phyloP scores from a whole-genome alignment of 257 asterid species.

The Jacaranda copaia region DNA sequence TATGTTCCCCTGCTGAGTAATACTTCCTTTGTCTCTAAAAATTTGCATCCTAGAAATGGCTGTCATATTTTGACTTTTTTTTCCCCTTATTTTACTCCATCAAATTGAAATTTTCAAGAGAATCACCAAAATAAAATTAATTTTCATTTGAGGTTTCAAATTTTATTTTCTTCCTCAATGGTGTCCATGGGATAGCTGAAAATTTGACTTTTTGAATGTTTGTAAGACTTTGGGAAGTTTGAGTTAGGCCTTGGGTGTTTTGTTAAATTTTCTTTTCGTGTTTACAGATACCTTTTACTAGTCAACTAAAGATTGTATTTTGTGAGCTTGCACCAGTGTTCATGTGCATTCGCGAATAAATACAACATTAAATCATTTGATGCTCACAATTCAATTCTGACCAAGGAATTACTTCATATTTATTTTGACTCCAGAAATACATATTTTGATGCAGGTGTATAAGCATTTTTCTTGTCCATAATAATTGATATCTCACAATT shows the following conservation, averaged over 20 bases:
- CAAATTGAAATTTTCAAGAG: too few species aligned
- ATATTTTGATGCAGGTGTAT: background rate
- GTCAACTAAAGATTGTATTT: background rate
- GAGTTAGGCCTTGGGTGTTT: background rate
- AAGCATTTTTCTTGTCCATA: background rate
- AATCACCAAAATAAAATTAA: too few species aligned
- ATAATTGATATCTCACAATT: background rate
- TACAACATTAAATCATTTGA: background rate
- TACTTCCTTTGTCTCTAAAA: background rate
- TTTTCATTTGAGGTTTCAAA: too few species aligned
- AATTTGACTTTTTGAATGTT: conserved; percentile 1
- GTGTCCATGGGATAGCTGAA: background rate
- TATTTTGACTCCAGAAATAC: background rate
- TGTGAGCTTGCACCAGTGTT: background rate
- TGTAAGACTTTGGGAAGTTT: background rate
- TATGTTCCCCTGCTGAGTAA: background rate
- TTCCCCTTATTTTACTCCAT: too few species aligned
- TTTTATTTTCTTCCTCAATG: background rate
- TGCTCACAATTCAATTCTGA: background rate
- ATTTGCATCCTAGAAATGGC: background rate
- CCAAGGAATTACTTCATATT: conserved; percentile 13
- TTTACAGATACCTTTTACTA: background rate
- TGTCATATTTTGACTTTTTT: too few species aligned
- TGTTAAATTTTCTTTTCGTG: background rate
- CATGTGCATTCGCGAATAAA: background rate